Base-by-base conservation (phyloP, 257 asterid genomes). In the Nicotiana knightiana region DNA sequence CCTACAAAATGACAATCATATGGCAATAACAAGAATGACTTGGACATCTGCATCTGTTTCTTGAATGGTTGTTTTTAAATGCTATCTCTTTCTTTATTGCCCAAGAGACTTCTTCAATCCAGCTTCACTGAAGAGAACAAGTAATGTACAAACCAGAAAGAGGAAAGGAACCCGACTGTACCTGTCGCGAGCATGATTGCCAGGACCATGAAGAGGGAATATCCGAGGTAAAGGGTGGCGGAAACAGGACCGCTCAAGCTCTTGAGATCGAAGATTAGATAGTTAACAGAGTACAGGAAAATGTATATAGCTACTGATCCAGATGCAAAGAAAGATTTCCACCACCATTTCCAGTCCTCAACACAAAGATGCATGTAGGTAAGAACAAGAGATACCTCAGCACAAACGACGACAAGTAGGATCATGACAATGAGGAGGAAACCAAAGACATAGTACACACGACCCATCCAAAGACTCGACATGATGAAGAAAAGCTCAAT, bases 331-430 rank as follows among this genome's bases (percentile, higher is more conserved):
- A 94, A 94, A 3, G 98, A 93, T 79, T 94, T 94, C 98, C 98
- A 94, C 98, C 97, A 94, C 97, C 98, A 94, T 84, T 84, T 88
- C 96, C 93, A 94, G 82, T 94, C 97, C 91, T 94, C 97, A 80
- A 93, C 97, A 71, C 97, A 94, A 0, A 93, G 91, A 82, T 94
- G 97, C 98, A 94, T 94, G 89, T 94, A 94, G 11, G 98, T 93
- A 3, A 94, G 92, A 33, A 94, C 97, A 59, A 94, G 91, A 3
- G 97, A 93, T 6, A 94, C 98, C 89, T 94, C 98, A 26, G 97
- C 98, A 82, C 98, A 94, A 12, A 94, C 97, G 21, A 91, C 91
- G 0, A 94, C 97, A 13, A 92, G 85, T 2, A 94, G 97, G 82
- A 88, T 82, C 87, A 93, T 32, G 21, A 93, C 97, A 10, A 94